Conservation (phyloP, 2,329 filamentous ascomycete genomes). For the Knoxdaviesia proteae region DNA sequence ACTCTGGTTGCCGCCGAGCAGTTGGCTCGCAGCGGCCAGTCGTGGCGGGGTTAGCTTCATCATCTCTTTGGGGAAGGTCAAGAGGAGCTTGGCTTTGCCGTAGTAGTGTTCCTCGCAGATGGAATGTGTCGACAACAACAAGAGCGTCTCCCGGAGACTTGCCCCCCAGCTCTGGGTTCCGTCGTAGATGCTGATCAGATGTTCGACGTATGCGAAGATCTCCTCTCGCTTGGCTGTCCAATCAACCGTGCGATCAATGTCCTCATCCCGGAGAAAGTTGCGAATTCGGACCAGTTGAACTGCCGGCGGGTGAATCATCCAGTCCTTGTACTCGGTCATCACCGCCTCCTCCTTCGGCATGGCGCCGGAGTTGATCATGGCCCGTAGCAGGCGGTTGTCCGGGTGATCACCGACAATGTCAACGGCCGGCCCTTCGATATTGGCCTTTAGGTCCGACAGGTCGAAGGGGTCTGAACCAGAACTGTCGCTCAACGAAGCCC, state of each 20-base stretch:
- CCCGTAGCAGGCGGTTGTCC: no score
- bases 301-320: conserved; percentile 13
- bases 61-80: conserved; percentile 7
- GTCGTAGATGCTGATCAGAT: conserved; percentile 10
- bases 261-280: conserved; percentile 28
- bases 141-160: conserved; percentile 11
- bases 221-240: conserved; percentile 18
- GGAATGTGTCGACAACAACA: conserved; percentile 14
- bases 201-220: conserved; percentile 17
- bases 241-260: conserved; percentile 18
- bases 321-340: conserved; percentile 11
- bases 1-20: no score
- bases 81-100: conserved; percentile 8
- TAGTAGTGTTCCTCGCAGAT: conserved; percentile 16
- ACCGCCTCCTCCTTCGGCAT: no score
- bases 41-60: no score
- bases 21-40: no score
- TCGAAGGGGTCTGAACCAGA: no score
- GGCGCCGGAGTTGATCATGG: no score
- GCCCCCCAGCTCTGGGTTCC: conserved; percentile 10
- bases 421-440: no score
- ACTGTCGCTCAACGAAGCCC: no score
- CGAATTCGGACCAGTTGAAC: conserved; percentile 13
- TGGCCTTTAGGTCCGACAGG: no score
- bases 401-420: no score